Evolutionary conservation across 805 yeast species (phyloP).

Genomic region (Cyberlindnera maritima): DNA sequence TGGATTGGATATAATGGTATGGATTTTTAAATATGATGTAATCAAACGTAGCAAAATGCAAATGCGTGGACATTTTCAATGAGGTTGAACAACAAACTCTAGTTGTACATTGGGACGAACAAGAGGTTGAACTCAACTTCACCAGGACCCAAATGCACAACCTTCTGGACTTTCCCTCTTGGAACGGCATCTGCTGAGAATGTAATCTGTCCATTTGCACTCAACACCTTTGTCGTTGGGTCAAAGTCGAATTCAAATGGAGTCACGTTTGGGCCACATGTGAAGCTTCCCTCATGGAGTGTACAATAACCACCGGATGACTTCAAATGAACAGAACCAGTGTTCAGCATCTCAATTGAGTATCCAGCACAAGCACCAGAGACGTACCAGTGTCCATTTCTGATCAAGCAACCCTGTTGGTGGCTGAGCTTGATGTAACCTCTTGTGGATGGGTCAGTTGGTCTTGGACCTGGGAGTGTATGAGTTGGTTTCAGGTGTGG

Average conservation of each 20-base stretch:
- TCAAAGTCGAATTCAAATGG: constrained; percentile 32
- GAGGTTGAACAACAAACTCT: too few relatives aligned
- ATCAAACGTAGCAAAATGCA: neutral
- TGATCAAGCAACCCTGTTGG: constrained; percentile 72
- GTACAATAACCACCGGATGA: constrained; percentile 77
- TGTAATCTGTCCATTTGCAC: constrained; percentile 11
- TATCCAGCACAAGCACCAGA: constrained; percentile 84
- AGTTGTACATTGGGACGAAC: constrained; percentile 1
- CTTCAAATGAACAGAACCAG: constrained; percentile 55
- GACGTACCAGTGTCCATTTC: constrained; percentile 81
- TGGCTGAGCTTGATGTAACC: constrained; percentile 51
- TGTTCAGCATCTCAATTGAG: constrained; percentile 33
- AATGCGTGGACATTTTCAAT: too few relatives aligned
- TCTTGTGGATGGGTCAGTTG: constrained; percentile 31
- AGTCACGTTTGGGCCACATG: constrained; percentile 52
- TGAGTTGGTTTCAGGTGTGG: constrained; percentile 27
- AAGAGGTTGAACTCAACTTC: constrained; percentile 37
- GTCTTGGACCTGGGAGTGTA: constrained; percentile 16
- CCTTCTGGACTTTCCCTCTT: constrained; percentile 43
- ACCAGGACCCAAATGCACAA: constrained; percentile 41
- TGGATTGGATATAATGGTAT: neutral
- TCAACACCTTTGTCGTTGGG: constrained; percentile 3
- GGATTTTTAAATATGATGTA: neutral
- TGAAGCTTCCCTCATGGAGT: constrained; percentile 31
- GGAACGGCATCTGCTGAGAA: constrained; percentile 17